Evolutionary conservation across 2,329 filamentous ascomycete genomes (phyloP).

Genomic region (Aureobasidium sp.): DNA sequence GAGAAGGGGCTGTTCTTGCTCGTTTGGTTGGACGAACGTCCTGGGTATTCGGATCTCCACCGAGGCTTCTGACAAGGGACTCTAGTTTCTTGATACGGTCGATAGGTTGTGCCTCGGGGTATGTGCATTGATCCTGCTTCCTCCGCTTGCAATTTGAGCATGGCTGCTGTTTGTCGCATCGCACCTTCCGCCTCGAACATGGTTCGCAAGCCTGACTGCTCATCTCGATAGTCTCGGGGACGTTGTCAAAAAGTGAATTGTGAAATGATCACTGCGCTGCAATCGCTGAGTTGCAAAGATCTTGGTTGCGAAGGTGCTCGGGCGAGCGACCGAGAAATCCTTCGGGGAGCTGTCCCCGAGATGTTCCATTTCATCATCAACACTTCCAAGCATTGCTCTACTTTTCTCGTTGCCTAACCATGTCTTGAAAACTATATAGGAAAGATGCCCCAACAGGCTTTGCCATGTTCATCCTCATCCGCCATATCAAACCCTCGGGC

Average conservation of each 20-base stretch:
- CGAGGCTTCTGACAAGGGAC: constrained; percentile 2
- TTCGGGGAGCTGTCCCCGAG: background rate
- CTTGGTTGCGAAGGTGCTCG: background rate
- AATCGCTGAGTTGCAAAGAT: too few relatives aligned
- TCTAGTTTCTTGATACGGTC: constrained; percentile 1
- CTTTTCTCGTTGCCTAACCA: background rate
- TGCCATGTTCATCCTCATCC: background rate
- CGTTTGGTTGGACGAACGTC: background rate
- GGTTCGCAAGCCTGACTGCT: background rate
- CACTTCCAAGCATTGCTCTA: background rate
- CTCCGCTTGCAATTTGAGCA: constrained; percentile 10
- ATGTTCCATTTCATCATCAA: background rate
- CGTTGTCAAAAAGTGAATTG: background rate
- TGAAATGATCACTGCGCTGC: background rate
- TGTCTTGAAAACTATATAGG: background rate
- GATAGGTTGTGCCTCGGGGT: background rate
- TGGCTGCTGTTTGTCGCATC: constrained; percentile 14
- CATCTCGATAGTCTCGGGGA: background rate
- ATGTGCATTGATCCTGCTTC: constrained; percentile 5
- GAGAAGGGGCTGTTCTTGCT: background rate
- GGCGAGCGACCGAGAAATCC: background rate
- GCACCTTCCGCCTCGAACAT: constrained; percentile 7
- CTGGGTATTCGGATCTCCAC: background rate
- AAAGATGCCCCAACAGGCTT: background rate
- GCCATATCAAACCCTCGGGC: too few relatives aligned